A percentile compares a stretch with the other conserved stretches of the same genome.
These are phyloP conservation scores for Fennellomyces sp. DNA, from an alignment of 371 early-diverging fungal species.

Conservation along the genomic window DNA sequence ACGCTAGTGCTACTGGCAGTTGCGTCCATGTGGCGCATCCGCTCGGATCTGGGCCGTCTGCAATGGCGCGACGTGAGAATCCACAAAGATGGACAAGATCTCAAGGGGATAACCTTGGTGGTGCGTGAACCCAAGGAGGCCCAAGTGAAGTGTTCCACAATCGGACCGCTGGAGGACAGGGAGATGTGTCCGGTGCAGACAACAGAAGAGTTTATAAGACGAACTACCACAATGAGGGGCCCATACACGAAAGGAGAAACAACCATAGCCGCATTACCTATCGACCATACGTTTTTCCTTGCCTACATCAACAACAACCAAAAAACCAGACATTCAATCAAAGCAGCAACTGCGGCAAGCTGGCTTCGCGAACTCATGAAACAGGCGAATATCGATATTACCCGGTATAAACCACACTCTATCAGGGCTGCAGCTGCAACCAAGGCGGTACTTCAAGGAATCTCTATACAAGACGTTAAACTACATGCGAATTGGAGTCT, in stretches of 20 bases:
- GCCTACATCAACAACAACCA: background rate
- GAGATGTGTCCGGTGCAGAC: conserved; percentile 9
- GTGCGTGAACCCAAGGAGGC: conserved; percentile 20
- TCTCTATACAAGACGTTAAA: background rate
- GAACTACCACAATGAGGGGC: background rate
- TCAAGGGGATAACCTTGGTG: background rate
- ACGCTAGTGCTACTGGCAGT: conserved; percentile 9
- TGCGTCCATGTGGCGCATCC: conserved; percentile 20
- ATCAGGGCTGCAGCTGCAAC: background rate
- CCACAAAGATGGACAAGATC: background rate
- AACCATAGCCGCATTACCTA: no score
- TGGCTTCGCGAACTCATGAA: background rate
- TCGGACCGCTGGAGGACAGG: conserved; percentile 4
- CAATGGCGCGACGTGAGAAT: conserved; percentile 17
- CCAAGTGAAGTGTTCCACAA: conserved; percentile 6
- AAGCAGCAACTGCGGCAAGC: background rate
- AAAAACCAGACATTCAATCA: background rate
- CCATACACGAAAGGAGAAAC: no score
- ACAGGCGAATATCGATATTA: background rate
- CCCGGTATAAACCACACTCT: background rate
- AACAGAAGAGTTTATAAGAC: conserved; percentile 5
- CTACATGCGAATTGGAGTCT: conserved; percentile 13
- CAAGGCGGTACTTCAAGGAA: conserved; percentile 5
- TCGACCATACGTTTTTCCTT: background rate
- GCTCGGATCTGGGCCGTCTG: conserved; percentile 16